Percentiles rank a stretch among this genome's conserved stretches.
These are phyloP conservation scores for Didymellaceae sp. DNA, from an alignment of 2,329 filamentous ascomycete genomes.

Conservation along the genomic window DNA sequence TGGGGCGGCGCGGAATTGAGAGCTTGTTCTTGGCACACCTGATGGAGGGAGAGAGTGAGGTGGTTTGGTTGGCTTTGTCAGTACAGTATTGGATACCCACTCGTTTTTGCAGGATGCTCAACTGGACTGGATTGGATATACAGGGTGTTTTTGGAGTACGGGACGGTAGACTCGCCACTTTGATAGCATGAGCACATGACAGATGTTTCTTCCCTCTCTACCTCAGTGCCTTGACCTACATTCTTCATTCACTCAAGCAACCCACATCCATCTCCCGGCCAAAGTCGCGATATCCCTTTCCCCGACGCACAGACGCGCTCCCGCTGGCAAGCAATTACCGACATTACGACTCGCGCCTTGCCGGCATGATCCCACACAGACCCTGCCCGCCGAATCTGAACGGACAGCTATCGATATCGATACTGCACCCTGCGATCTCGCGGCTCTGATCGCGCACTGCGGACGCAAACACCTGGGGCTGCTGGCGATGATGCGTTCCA, in stretches of 20 bases:
- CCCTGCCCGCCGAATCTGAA: background rate
- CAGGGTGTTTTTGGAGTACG: background rate
- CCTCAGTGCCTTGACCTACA: too few species aligned
- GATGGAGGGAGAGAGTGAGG: background rate
- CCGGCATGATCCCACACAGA: constrained; percentile 7
- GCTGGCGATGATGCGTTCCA: too few species aligned
- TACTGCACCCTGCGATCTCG: too few species aligned
- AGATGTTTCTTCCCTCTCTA: too few species aligned
- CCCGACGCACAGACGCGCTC: too few species aligned
- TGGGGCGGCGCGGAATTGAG: background rate
- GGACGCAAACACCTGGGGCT: too few species aligned
- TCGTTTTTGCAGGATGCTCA: background rate
- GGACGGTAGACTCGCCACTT: constrained; percentile 7
- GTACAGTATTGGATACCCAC: constrained; percentile 9
- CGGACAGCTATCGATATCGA: constrained; percentile 14
- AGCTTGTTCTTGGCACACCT: too few species aligned
- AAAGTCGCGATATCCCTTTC: too few species aligned
- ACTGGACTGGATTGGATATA: too few species aligned
- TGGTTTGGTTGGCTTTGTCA: background rate
- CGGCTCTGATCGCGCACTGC: too few species aligned
- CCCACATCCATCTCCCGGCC: background rate
- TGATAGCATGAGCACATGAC: background rate
- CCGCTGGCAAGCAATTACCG: constrained; percentile 15
- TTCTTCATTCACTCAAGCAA: too few species aligned
- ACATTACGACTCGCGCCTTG: constrained; percentile 2